These are phyloP conservation scores for Iberis amara DNA, from an alignment of 441 rosid genomes.

Conservation along the genomic window DNA sequence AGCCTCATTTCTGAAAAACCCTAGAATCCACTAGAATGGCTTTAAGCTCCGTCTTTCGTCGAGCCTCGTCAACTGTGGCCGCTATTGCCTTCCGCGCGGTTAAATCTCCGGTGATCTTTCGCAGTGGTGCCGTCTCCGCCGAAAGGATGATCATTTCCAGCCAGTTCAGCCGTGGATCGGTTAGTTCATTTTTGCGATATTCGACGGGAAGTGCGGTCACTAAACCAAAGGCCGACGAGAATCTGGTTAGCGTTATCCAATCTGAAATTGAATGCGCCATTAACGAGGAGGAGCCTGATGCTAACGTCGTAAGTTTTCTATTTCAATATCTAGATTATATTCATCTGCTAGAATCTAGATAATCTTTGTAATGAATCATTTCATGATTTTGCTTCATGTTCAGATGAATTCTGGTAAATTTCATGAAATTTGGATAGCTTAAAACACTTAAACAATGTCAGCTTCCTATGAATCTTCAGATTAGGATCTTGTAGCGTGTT, in stretches of 20 bases:
- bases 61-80: conserved; percentile 39
- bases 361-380: neutral
- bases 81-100: conserved; percentile 41
- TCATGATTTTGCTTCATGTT: neutral
- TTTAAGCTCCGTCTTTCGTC: conserved; percentile 39
- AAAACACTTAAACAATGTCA: neutral
- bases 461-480: too few species aligned
- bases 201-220: conserved; percentile 29
- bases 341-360: too few species aligned
- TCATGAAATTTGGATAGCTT: neutral
- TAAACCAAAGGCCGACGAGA: conserved; percentile 35
- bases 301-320: conserved; percentile 15
- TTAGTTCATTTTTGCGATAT: conserved; percentile 35
- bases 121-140: conserved; percentile 29
- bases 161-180: conserved; percentile 22
- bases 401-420: neutral
- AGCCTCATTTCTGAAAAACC: conserved; percentile 9
- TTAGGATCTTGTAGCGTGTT: too few species aligned
- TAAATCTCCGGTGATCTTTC: conserved; percentile 36
- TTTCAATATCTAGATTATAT: neutral
- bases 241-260: conserved; percentile 39
- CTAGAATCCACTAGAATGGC: conserved; percentile 34
- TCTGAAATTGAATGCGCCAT: conserved; percentile 55
- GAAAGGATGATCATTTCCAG: conserved; percentile 26
- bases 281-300: conserved; percentile 29